These are phyloP conservation scores for Talaromyces ruber DNA, from an alignment of 495 filamentous ascomycete species.

Conservation along the genomic window DNA sequence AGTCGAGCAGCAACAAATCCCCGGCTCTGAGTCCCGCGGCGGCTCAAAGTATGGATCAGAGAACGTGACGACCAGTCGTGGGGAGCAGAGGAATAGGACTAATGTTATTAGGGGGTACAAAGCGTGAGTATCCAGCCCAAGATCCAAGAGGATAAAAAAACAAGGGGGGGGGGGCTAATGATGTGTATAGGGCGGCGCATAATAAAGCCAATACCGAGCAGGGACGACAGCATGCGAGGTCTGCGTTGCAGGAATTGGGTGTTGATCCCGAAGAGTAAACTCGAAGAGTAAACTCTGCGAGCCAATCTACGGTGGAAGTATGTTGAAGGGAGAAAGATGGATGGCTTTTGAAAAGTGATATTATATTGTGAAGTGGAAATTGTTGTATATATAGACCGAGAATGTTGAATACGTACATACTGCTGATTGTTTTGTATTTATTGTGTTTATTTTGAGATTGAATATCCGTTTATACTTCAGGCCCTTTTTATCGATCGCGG, in stretches of 20 bases:
- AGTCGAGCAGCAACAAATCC: not conserved
- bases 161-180: not conserved
- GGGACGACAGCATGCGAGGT: slow-evolving; percentile 2
- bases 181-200: slow-evolving; percentile 5
- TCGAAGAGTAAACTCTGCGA: too few relatives aligned
- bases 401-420: not conserved
- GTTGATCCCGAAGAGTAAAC: slow-evolving; percentile 3
- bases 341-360: not conserved
- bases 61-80: slow-evolving; percentile 1
- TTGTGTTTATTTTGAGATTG: not conserved
- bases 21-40: not conserved
- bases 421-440: not conserved
- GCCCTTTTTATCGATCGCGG: not conserved
- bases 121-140: slow-evolving; percentile 7
- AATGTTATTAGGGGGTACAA: slow-evolving; percentile 13
- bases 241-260: slow-evolving; percentile 5
- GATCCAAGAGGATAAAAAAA: not conserved
- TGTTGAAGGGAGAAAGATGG: not conserved
- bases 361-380: not conserved
- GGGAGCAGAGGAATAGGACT: slow-evolving; percentile 7
- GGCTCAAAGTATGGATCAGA: not conserved
- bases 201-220: slow-evolving; percentile 2
- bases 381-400: not conserved
- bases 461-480: not conserved
- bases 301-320: too few relatives aligned